Evolutionary conservation across 179 eudicot species (phyloP), one percentile per base, ranked within the genome.

Genomic region (Beta lomatogona): DNA sequence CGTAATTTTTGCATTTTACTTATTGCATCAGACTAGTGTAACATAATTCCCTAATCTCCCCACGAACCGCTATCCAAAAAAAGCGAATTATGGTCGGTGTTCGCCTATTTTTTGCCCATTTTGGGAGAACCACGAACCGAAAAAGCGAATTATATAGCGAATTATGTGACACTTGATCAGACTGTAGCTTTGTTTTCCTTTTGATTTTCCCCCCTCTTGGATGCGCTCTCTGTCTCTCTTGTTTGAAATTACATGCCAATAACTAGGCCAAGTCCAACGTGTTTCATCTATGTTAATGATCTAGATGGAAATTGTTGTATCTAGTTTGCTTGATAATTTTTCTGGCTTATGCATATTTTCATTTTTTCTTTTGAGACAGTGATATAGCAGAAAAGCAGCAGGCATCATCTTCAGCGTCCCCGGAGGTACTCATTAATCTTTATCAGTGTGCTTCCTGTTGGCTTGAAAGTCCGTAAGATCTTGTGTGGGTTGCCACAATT

Each of bases 341-440:
- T 57, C 75, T 53, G 53, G 46, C 16, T 9, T 76, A n/a, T 48
- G 21, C 31, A 8, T 60, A 69, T 60, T 19, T 16, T 15, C 21
- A 67, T 60, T 19, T 72, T 45, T 31, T 69, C 64, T 71, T 74
- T 44, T 53, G 73, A 16, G 60, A 71, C 93, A 92, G 93, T 83
- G 82, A 81, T 52, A 66, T 82, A 63, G 77, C 90, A 83, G 82
- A 85, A 45, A 81, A 78, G 82, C 91, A 87, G 81, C 88, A 83
- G 63, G 82, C 89, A 75, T 89, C 96, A 65, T 87, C 94, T 78
- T 88, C 93, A 22, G 78, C 79, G 22, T 81, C 94, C 73, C 75
- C 85, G 55, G 92, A 92, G 97, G 97, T 93, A 90, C 31, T 65
- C 14, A 55, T 9, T 48, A 48, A 6, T 11, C 77, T 80, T 76